These are phyloP conservation scores for Phaeosphaeriaceae sp. DNA, from an alignment of 2,329 filamentous ascomycete species.

Conservation along the genomic window DNA sequence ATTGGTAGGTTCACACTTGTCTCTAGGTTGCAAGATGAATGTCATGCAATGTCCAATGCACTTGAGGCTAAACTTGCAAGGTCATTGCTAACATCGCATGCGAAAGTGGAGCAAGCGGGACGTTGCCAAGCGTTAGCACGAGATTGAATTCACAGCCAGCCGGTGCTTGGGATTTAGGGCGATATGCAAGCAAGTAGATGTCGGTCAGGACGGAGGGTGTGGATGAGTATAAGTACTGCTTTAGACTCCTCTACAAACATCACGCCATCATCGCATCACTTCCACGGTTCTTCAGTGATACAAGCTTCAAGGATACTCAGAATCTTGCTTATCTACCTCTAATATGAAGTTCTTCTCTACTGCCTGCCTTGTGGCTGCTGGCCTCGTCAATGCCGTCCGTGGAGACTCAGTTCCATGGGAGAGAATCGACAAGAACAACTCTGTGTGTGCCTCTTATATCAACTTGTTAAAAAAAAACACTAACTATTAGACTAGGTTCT, in stretches of 20 bases:
- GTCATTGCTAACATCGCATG: constrained; percentile 1
- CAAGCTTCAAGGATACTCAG: constrained; percentile 1
- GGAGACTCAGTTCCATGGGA: constrained; percentile 48
- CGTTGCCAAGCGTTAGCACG: background rate
- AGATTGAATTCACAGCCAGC: background rate
- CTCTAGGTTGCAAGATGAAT: background rate
- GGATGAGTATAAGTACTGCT: constrained; percentile 33
- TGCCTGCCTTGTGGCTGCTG: constrained; percentile 34
- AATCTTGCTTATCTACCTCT: constrained; percentile 4
- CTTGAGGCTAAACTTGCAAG: constrained; percentile 6
- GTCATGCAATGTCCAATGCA: constrained; percentile 9
- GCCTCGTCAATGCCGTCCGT: constrained; percentile 37
- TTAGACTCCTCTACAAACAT: constrained; percentile 11
- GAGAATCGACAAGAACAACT: constrained; percentile 51
- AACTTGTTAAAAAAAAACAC: background rate
- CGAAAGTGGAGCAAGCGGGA: constrained; percentile 5
- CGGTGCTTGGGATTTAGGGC: background rate
- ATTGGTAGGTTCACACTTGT: constrained; percentile 1
- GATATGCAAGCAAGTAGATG: background rate
- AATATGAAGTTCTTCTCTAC: constrained; percentile 43
- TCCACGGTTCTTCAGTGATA: constrained; percentile 9
- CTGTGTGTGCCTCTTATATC: constrained; percentile 27
- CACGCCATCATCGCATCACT: constrained; percentile 22
- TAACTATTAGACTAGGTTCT: constrained; percentile 51
- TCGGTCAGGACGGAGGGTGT: background rate